Conservation (phyloP, 2,329 filamentous ascomycete species). For the Fusarium mangiferae region DNA sequence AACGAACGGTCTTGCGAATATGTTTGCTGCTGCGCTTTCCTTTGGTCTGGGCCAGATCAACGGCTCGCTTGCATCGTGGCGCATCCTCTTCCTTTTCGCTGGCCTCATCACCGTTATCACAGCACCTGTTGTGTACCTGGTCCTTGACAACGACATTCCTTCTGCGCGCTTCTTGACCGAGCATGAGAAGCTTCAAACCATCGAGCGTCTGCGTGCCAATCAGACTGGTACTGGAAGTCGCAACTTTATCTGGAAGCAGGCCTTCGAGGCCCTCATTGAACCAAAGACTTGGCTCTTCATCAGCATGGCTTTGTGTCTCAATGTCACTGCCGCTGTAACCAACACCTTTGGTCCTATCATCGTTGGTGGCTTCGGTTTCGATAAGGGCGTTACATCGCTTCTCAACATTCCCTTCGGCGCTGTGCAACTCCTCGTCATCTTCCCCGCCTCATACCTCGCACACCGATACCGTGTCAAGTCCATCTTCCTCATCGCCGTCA, state of each 20-base stretch:
- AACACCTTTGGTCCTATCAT: slow-evolving; percentile 75
- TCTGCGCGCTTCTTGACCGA: slow-evolving; percentile 69
- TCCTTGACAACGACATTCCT: slow-evolving; percentile 68
- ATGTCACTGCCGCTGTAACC: slow-evolving; percentile 71
- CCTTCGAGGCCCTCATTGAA: slow-evolving; percentile 61
- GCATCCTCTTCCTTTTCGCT: slow-evolving; percentile 69
- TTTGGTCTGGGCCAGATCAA: slow-evolving; percentile 67
- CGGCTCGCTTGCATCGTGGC: slow-evolving; percentile 49
- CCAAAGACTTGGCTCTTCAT: slow-evolving; percentile 69
- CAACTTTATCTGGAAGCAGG: slow-evolving; percentile 74
- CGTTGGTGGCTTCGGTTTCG: slow-evolving; percentile 67
- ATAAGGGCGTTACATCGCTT: slow-evolving; percentile 66
- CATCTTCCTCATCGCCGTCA: slow-evolving; percentile 61
- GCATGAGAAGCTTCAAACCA: slow-evolving; percentile 72
- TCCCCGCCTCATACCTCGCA: slow-evolving; percentile 67
- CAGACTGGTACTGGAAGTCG: slow-evolving; percentile 79
- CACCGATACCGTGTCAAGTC: slow-evolving; percentile 68
- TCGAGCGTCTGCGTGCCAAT: slow-evolving; percentile 78
- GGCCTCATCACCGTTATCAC: slow-evolving; percentile 69
- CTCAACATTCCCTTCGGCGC: slow-evolving; percentile 75
- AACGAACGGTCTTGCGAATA: slow-evolving; percentile 67
- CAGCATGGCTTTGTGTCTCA: slow-evolving; percentile 68
- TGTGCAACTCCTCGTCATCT: slow-evolving; percentile 68
- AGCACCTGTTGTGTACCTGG: slow-evolving; percentile 67
- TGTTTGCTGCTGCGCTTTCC: slow-evolving; percentile 65